phyloP scores from a whole-genome alignment of 108 stramenopile genomes.

The Skeletonema menzelii region DNA sequence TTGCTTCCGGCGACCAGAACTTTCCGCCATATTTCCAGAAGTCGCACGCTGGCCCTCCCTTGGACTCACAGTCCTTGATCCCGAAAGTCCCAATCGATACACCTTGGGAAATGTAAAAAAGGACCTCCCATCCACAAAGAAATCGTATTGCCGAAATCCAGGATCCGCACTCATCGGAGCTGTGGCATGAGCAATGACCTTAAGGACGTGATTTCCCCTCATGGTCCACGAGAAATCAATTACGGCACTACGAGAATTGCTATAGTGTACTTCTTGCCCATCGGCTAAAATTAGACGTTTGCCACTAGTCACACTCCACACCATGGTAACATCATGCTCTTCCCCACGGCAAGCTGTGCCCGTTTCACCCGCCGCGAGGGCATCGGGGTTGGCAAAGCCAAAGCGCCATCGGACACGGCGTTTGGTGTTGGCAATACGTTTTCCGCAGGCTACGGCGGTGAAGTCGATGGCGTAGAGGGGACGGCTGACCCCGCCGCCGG shows the following conservation, averaged over 20 bases:
- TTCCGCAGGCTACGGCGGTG: conserved; percentile 83
- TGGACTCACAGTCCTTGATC: conserved; percentile 17
- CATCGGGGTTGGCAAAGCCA: conserved; percentile 86
- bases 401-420: conserved; percentile 90
- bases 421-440: conserved; percentile 85
- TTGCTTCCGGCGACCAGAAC: conserved; percentile 22
- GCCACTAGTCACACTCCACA: conserved; percentile 86
- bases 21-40: conserved; percentile 9
- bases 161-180: conserved; percentile 77
- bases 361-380: conserved; percentile 79
- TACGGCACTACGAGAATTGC: conserved; percentile 56
- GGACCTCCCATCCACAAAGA: conserved; percentile 86
- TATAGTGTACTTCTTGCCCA: conserved; percentile 83
- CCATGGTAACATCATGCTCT: conserved; percentile 89
- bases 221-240: conserved; percentile 90
- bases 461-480: conserved; percentile 89
- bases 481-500: conserved; percentile 10
- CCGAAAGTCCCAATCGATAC: conserved; percentile 75
- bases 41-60: conserved; percentile 10
- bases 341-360: conserved; percentile 89
- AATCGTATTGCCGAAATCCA: conserved; percentile 90
- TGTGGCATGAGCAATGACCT: conserved; percentile 83
- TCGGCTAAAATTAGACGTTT: conserved; percentile 79
- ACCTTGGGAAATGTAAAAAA: conserved; percentile 91
- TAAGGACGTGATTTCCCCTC: conserved; percentile 87